Base-by-base conservation (phyloP, 768 basidiomycete species). In the Pleurotus tuoliensis region DNA sequence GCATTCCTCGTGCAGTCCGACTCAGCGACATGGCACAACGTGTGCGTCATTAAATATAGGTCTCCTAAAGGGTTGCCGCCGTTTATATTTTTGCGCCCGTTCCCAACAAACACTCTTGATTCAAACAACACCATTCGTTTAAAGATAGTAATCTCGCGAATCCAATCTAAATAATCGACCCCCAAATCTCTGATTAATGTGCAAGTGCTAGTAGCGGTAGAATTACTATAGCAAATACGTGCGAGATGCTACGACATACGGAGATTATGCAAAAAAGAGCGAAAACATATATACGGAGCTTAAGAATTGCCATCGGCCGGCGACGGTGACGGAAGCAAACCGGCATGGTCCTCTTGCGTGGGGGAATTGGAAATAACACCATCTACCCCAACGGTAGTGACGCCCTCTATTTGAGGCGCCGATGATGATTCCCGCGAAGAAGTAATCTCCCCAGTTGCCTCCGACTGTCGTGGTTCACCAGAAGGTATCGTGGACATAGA, bases 381-480 rank as follows among this genome's bases (percentile, higher is more conserved):
- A 34, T 34, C 30, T 34, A 34, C 30, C 30, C 30, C 30, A 34
- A 34, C 30, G 30, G 30, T 34, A 22, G 41, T 44, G 12, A 22
- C 5, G 18, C 37, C 15, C 25, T 16, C 37, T n/a, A 12, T 34
- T 50, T 50, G 48, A 8, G 48, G n/a, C 48, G n/a, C 15, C 22
- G 15, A 27, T 34, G 48, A 30, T 24, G 48, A n/a, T 16, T 50
- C 48, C 27, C 30, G 27, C 16, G 20, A n/a, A 30, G 48, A 8
- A 38, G 48, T 20, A n/a, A 50, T n/a, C 27, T 51, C 49, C 16
- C 20, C 25, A 73, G 12, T 73, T 71, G 57, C 67, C 72, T n/a
- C 78, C 77, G 1, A 69, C 75, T 37, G 64, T 76, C 12, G 64
- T 72, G 40, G 71, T 69, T 6, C 75, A 78, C 22, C 77, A 69